phyloP scores from a whole-genome alignment of 176 grass and related monocot species.

The Typha latifolia region DNA sequence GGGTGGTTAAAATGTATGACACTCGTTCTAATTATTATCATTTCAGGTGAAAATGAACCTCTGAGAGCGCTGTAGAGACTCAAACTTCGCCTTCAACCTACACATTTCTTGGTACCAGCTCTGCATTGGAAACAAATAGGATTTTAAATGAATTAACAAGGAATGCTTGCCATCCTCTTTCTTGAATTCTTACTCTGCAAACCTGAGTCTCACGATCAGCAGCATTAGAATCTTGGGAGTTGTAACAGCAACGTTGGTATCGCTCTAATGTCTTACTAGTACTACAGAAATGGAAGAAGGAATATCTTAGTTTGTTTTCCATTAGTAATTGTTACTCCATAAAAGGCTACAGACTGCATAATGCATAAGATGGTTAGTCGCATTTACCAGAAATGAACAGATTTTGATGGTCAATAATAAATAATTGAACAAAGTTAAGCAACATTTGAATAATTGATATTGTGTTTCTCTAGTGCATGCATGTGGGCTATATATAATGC shows the following conservation, averaged over 20 bases:
- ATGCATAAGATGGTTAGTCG: too few species aligned
- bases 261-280: slow-evolving; percentile 67
- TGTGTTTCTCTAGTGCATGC: too few species aligned
- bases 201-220: slow-evolving; percentile 72
- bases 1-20: too few species aligned
- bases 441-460: too few species aligned
- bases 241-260: slow-evolving; percentile 77
- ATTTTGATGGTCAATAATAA: too few species aligned
- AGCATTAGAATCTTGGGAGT: slow-evolving; percentile 58
- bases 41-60: slow-evolving; percentile 33
- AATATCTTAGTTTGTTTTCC: neutral
- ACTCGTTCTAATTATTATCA: neutral
- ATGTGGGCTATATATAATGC: too few species aligned
- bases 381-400: too few species aligned
- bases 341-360: too few species aligned
- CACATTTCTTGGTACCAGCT: slow-evolving; percentile 93
- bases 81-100: slow-evolving; percentile 83
- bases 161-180: too few species aligned
- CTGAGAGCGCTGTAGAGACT: slow-evolving; percentile 80
- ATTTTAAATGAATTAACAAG: neutral
- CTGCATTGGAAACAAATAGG: slow-evolving; percentile 23
- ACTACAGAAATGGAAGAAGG: slow-evolving; percentile 17
- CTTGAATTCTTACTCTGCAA: too few species aligned
- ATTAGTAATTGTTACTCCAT: neutral
- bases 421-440: too few species aligned